Evolutionary conservation across 2,329 filamentous ascomycete species (phyloP), one percentile per base, ranked within the genome.

Genomic region (Diaporthe sp.): DNA sequence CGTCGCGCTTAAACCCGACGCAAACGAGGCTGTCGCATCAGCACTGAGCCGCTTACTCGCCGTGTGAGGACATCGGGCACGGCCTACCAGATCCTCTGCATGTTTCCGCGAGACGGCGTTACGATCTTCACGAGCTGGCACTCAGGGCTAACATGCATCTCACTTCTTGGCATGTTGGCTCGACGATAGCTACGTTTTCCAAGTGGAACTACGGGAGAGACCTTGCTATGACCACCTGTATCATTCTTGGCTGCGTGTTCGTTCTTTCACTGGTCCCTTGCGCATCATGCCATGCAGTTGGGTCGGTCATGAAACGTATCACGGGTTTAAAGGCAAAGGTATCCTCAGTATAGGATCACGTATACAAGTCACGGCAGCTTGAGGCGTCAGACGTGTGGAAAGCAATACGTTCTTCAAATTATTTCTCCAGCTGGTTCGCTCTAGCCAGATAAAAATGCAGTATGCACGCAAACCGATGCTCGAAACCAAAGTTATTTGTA

Each of bases 401-500:
- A 42, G 65, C 65, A 70, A 70, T 42, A 55, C 39, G 65, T 70
- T 70, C 22, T 55, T 70, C 34, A n/a, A 42, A 55, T 55, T 55
- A 42, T 13, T 39, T 55, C 31, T 39, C 65, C 65, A 70, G 65
- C 65, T 70, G 65, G 65, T 49, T 70, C 65, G 49, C 65, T 70
- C 34, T 70, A 42, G 65, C 65, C 44, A 53, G 51, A 55, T 44
- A 65, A 72, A 72, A 73, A 62, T 53, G 60, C 71, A 62, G 25
- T 46, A 65, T 53, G 58, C 58, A 55, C 34, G 65, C 71, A 49
- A 46, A 46, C 46, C 25, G 39, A 65, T 73, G 71, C 58, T 65
- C 60, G 61, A 73, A 68, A 53, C 58, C 65, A 34, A 51, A 44
- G 31, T 51, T 46, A 46, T 65, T 67, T 72, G 60, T 75, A 70